Conservation (phyloP, 208 protist species). For the Paratrypanosoma confusum region DNA sequence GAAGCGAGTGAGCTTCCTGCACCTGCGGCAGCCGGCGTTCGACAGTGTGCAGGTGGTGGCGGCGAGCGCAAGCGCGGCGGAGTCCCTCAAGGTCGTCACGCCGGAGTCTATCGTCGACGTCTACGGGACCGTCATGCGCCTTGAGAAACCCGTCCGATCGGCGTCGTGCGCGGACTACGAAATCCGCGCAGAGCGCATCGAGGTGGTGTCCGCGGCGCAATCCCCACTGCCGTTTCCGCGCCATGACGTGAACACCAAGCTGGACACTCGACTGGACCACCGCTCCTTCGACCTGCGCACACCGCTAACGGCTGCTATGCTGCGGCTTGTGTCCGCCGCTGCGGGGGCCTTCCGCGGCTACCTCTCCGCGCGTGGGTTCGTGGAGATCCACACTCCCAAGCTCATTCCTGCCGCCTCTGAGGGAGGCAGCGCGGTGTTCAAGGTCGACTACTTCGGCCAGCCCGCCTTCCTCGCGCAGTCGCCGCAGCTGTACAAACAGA, state of each 20-base stretch:
- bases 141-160: slow-evolving; percentile 24
- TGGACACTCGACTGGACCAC: slow-evolving; percentile 94
- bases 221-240: slow-evolving; percentile 79
- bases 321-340: slow-evolving; percentile 84
- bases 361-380: slow-evolving; percentile 81
- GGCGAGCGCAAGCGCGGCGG: slow-evolving; percentile 17
- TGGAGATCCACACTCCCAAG: slow-evolving; percentile 99
- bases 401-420: slow-evolving; percentile 93
- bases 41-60: slow-evolving; percentile 63
- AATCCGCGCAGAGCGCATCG: slow-evolving; percentile 34
- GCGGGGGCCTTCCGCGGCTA: slow-evolving; percentile 79
- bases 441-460: slow-evolving; percentile 87
- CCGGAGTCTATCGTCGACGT: slow-evolving; percentile 69
- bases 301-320: slow-evolving; percentile 84
- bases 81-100: slow-evolving; percentile 24
- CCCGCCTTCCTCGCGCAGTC: slow-evolving; percentile 96
- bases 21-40: slow-evolving; percentile 56
- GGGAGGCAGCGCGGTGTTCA: slow-evolving; percentile 87
- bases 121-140: slow-evolving; percentile 22
- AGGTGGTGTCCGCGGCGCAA: slow-evolving; percentile 29
- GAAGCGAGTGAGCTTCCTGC: slow-evolving; percentile 45
- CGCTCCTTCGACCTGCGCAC: slow-evolving; percentile 95
- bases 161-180: slow-evolving; percentile 42
- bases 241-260: slow-evolving; percentile 62
- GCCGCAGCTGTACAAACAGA: slow-evolving; percentile 99